A percentile compares a stretch with the other conserved stretches of the same genome.
phyloP scores from a whole-genome alignment of 108 stramenopile genomes.

The Conticribra weissflogii region DNA sequence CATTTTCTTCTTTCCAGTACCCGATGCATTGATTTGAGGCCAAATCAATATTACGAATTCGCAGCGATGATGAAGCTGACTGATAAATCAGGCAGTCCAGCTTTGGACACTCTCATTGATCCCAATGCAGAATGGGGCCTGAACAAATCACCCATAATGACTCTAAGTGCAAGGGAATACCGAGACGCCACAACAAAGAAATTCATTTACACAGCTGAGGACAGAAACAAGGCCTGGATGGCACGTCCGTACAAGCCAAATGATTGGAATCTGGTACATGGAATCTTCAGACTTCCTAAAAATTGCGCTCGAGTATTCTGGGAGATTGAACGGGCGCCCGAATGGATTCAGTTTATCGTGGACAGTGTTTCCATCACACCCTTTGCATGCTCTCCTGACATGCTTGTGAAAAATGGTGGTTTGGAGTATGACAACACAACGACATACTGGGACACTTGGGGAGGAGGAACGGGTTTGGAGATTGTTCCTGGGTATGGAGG shows the following conservation, averaged over 20 bases:
- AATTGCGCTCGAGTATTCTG: conserved; percentile 11
- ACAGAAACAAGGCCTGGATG: conserved; percentile 3
- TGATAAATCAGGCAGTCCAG: conserved; percentile 22
- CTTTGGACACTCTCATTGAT: conserved; percentile 27
- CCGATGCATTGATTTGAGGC: conserved; percentile 31
- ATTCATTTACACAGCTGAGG: conserved; percentile 19
- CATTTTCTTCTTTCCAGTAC: neutral
- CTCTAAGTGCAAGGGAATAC: conserved; percentile 19
- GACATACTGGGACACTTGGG: conserved; percentile 45
- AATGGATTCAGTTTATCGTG: conserved; percentile 20
- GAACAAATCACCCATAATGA: conserved; percentile 28
- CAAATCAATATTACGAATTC: conserved; percentile 35
- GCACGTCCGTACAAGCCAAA: conserved; percentile 32
- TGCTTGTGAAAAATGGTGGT: conserved; percentile 35
- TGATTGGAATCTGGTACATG: conserved; percentile 36
- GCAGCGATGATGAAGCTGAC: conserved; percentile 32
- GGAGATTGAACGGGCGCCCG: conserved; percentile 40
- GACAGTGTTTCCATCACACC: too few relatives aligned
- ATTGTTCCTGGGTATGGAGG: conserved; percentile 31
- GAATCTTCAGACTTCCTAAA: conserved; percentile 33
- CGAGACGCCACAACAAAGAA: conserved; percentile 32
- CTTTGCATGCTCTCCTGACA: conserved; percentile 20
- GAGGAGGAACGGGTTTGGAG: conserved; percentile 8
- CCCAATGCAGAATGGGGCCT: conserved; percentile 26
- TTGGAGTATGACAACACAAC: conserved; percentile 22